Percentiles rank a stretch among this genome's conserved stretches.
phyloP scores from a whole-genome alignment of 805 yeast species.

The Lipomyces oligophaga region DNA sequence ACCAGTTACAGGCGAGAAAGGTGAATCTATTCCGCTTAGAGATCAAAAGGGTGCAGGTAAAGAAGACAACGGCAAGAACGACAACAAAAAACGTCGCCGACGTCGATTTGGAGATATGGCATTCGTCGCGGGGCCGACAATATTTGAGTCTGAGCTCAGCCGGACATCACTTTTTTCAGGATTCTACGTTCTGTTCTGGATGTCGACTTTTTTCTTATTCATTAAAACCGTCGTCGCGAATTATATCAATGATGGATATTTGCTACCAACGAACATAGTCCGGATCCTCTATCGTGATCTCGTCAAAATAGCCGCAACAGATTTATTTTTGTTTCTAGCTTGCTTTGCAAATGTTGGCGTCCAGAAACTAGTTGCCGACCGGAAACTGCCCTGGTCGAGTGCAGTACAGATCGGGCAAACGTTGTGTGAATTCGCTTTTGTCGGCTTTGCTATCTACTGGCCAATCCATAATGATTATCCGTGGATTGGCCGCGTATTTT shows the following conservation, averaged over 20 bases:
- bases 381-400: conserved; percentile 54
- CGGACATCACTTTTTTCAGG: conserved; percentile 57
- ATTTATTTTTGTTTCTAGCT: conserved; percentile 66
- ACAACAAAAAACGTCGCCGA: conserved; percentile 32
- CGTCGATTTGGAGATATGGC: conserved; percentile 56
- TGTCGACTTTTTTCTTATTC: conserved; percentile 54
- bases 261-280: conserved; percentile 54
- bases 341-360: conserved; percentile 58
- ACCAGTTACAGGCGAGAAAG: no score
- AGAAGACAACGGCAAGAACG: neutral
- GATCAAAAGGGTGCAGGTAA: no score
- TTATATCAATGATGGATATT: conserved; percentile 44
- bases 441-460: conserved; percentile 52
- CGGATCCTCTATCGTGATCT: conserved; percentile 58
- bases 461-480: conserved; percentile 60
- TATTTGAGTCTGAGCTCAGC: conserved; percentile 52
- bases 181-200: conserved; percentile 76
- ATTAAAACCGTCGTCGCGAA: conserved; percentile 54
- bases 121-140: conserved; percentile 45
- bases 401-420: conserved; percentile 64
- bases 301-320: conserved; percentile 65
- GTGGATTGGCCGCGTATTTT: conserved; percentile 87
- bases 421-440: conserved; percentile 51
- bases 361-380: conserved; percentile 52
- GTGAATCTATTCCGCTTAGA: no score